A percentile compares a stretch with the other conserved stretches of the same genome.
Evolutionary conservation across 2,329 filamentous ascomycete genomes (phyloP).

Genomic region (Aureobasidium sp.): DNA sequence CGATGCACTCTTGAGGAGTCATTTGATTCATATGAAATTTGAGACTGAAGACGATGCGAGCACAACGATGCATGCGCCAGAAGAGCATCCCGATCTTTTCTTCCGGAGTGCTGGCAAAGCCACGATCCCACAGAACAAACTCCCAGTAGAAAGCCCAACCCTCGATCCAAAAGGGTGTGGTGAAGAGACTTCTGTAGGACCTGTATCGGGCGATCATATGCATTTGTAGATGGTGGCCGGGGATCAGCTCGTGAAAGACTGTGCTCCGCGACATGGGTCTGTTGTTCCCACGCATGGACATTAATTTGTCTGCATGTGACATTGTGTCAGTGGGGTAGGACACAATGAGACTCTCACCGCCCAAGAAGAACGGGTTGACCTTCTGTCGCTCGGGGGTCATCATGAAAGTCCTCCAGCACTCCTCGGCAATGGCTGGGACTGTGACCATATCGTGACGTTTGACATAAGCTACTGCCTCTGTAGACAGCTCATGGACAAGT

Average conservation of each 20-base stretch:
- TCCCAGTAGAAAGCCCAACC: constrained; percentile 60
- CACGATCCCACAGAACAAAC: constrained; percentile 49
- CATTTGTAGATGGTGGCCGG: constrained; percentile 51
- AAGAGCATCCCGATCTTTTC: constrained; percentile 53
- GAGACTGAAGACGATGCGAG: constrained; percentile 52
- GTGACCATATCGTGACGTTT: constrained; percentile 49
- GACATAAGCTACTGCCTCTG: constrained; percentile 49
- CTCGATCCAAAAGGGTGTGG: constrained; percentile 54
- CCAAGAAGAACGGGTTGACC: constrained; percentile 54
- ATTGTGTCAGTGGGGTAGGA: constrained; percentile 50
- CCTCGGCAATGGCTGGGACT: constrained; percentile 46
- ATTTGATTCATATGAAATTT: constrained; percentile 52
- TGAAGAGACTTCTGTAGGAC: constrained; percentile 47
- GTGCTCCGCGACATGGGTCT: constrained; percentile 51
- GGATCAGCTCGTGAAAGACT: constrained; percentile 57
- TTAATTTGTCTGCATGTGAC: constrained; percentile 49
- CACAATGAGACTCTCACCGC: constrained; percentile 48
- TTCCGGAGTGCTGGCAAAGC: constrained; percentile 45
- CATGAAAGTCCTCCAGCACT: constrained; percentile 52
- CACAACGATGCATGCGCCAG: constrained; percentile 57
- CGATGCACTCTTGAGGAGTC: constrained; percentile 49
- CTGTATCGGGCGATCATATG: constrained; percentile 43
- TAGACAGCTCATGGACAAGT: constrained; percentile 46
- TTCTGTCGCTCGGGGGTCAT: constrained; percentile 49
- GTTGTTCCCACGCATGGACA: constrained; percentile 56